Conservation (phyloP, 176 grass and related monocot genomes). For the Olyra latifolia region DNA sequence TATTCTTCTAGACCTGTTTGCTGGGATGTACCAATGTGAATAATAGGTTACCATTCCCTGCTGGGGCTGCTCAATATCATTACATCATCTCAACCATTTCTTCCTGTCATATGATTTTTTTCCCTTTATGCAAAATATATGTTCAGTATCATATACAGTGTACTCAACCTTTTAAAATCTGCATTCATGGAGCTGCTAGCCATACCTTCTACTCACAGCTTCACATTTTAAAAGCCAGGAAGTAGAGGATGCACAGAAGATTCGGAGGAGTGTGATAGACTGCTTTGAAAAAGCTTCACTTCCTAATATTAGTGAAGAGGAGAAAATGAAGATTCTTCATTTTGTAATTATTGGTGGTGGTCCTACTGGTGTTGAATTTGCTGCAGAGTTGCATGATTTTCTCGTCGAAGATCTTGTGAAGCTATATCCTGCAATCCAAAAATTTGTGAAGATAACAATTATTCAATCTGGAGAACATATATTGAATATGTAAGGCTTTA, state of each 20-base stretch:
- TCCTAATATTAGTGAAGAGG: constrained; percentile 69
- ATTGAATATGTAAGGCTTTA: constrained; percentile 75
- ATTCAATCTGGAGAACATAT: constrained; percentile 87
- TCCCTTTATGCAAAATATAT: neutral
- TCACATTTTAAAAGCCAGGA: constrained; percentile 54
- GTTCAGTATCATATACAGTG: neutral
- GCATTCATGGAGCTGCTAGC: constrained; percentile 19
- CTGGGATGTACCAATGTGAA: neutral
- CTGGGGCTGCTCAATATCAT: neutral
- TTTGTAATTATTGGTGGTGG: constrained; percentile 96
- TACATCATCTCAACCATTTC: neutral
- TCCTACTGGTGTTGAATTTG: constrained; percentile 97
- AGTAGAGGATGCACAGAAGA: constrained; percentile 93
- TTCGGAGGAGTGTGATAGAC: constrained; percentile 72
- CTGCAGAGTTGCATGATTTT: constrained; percentile 97
- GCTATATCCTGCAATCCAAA: constrained; percentile 64
- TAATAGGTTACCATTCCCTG: constrained; percentile 9
- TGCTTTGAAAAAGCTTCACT: constrained; percentile 86
- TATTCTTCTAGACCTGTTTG: neutral
- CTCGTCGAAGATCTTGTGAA: constrained; percentile 88
- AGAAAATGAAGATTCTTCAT: constrained; percentile 74
- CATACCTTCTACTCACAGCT: constrained; percentile 10
- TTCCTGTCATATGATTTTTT: neutral
- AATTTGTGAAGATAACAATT: constrained; percentile 90
- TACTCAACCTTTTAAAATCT: neutral